Base-by-base conservation (phyloP, 2,329 filamentous ascomycete species). In the Fusarium nanum region DNA sequence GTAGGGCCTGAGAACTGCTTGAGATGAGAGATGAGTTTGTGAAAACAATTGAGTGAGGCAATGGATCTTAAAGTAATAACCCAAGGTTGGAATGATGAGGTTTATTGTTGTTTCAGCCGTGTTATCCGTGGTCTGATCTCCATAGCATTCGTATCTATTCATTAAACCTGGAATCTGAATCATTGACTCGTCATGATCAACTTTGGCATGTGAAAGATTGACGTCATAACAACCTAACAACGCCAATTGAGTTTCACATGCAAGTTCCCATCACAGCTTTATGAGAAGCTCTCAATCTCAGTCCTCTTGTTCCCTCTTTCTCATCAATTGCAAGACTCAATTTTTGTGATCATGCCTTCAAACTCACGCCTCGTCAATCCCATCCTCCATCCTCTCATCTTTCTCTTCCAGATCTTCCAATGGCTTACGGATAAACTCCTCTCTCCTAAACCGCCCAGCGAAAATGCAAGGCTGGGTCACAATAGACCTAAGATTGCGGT, bases 381-480 rank as follows among this genome's bases (percentile, higher is more conserved):
- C 22, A 52, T 86, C 30, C 70, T 85, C n/a, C 82, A 87, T 48
- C 87, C 86, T 4, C 79, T 93, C 46, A 77, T 88, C 28, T 89
- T 90, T 72, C 60, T 91, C 53, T 93, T 90, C 78, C 84, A 89
- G 66, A 58, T 92, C 30, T 78, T 89, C 37, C 91, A 94, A 83
- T 89, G 85, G 81, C 67, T 92, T 10, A 81, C 91, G 3, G 84
- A 86, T 72, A 85, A 85, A 70, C 73, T 93, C 32, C 87, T 97
- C 54, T 90, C 93, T 0, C 93, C 93, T 0, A 84, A 81, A 7
- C 89, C 93, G 7, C 93, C 92, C 0, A 83, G 86, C 4, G 87
- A 89, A 0, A 82, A 85, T 64, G 79, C 83, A 0, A 81, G 83
- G 9, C 81, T 92, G n/a, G 81, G 82, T 14, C 34, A 37, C 0